Percentiles rank a stretch among this genome's conserved stretches.
Conservation (phyloP, 73 alveolate genomes). For the Paramecium pentaurelia region DNA sequence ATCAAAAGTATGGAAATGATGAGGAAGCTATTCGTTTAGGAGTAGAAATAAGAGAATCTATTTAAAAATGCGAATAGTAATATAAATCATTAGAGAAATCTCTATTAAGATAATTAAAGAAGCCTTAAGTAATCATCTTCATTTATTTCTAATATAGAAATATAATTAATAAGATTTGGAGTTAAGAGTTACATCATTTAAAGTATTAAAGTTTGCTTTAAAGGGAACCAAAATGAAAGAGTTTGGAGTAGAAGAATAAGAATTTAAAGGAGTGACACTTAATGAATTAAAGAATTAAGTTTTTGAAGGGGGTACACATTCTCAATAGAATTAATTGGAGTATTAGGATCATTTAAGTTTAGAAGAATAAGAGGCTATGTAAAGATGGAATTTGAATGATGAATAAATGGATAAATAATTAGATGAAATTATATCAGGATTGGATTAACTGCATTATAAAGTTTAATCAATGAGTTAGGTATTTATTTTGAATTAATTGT, state of each 20-base stretch:
- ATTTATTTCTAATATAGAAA: neutral
- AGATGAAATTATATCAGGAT: neutral
- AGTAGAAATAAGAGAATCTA: neutral
- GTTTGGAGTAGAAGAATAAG: conserved; percentile 6
- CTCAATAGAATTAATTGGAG: neutral
- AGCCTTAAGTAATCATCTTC: neutral
- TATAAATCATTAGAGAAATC: neutral
- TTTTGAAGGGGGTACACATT: neutral
- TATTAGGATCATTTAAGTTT: neutral
- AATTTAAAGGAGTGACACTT: neutral
- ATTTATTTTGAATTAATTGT: neutral
- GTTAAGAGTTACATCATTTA: neutral
- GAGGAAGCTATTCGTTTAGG: neutral
- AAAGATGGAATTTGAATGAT: conserved; percentile 27
- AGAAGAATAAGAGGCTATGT: neutral
- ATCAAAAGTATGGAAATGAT: neutral
- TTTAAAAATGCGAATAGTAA: neutral
- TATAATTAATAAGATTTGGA: neutral
- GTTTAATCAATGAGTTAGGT: neutral
- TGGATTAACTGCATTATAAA: neutral
- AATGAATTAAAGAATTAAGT: neutral
- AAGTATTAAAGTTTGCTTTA: neutral
- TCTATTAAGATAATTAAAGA: neutral
- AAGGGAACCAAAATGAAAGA: conserved; percentile 34
- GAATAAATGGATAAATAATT: neutral